phyloP scores from a whole-genome alignment of 257 asterid species.

The Ajuga chamaepitys region DNA sequence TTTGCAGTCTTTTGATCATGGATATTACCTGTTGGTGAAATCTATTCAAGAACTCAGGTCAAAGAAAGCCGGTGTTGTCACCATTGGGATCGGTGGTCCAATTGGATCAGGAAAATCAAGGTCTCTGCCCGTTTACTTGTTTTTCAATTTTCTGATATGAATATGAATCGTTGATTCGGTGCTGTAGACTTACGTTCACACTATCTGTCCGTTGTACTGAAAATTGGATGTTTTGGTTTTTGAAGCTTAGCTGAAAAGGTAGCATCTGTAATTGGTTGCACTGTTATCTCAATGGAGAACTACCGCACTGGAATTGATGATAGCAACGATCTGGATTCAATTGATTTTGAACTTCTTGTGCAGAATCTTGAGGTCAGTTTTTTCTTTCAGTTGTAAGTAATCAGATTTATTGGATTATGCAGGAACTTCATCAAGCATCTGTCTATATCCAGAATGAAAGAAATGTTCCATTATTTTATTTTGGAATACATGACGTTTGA shows the following conservation, averaged over 20 bases:
- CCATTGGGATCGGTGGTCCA: slow-evolving; percentile 97
- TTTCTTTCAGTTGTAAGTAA: not conserved
- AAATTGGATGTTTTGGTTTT: slow-evolving; percentile 33
- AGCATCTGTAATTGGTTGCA: slow-evolving; percentile 88
- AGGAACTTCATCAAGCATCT: not conserved
- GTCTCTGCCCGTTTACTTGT: slow-evolving; percentile 23
- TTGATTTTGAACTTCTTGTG: slow-evolving; percentile 86
- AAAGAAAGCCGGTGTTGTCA: slow-evolving; percentile 82
- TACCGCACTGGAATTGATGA: slow-evolving; percentile 90
- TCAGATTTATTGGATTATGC: not conserved
- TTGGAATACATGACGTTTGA: not conserved
- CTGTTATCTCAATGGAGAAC: slow-evolving; percentile 89
- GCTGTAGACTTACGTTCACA: not conserved
- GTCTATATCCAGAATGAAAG: not conserved
- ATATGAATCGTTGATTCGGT: not conserved
- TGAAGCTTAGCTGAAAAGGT: slow-evolving; percentile 98
- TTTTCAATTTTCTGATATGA: not conserved
- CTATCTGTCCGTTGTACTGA: slow-evolving; percentile 11
- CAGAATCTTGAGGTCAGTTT: slow-evolving; percentile 74
- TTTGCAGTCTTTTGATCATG: slow-evolving; percentile 92
- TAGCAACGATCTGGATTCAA: slow-evolving; percentile 77
- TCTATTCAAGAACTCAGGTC: slow-evolving; percentile 94
- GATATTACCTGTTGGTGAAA: slow-evolving; percentile 94
- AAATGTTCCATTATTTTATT: not conserved
- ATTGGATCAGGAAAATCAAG: slow-evolving; percentile 98